Evolutionary conservation across 768 basidiomycete species (phyloP).

Genomic region (Lactarius tabidus): DNA sequence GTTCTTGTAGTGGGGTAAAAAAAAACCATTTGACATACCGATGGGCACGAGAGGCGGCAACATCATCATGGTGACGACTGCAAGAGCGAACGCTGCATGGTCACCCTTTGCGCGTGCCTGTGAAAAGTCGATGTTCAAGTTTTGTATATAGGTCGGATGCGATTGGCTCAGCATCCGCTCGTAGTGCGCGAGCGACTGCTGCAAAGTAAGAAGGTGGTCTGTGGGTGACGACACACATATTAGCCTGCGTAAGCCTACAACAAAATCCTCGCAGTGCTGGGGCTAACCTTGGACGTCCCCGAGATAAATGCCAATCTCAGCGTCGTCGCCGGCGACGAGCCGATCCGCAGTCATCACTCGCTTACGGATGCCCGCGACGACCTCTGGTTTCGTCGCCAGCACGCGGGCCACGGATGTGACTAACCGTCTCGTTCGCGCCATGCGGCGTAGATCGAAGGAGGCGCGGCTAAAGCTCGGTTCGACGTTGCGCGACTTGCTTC

Average conservation of each 20-base stretch:
- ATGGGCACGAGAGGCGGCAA: conserved; percentile 58
- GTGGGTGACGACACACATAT: background rate
- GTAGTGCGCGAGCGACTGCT: conserved; percentile 79
- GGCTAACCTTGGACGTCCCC: conserved; percentile 85
- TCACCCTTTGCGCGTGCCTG: conserved; percentile 60
- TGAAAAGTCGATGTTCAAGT: conserved; percentile 61
- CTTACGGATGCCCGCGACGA: conserved; percentile 76
- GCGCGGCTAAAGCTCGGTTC: conserved; percentile 32
- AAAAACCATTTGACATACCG: conserved; percentile 38
- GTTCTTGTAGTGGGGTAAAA: background rate
- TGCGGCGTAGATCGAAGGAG: conserved; percentile 58
- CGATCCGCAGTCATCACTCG: conserved; percentile 47
- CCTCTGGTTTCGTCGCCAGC: conserved; percentile 76
- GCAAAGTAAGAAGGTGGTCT: conserved; percentile 90
- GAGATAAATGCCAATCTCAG: conserved; percentile 81
- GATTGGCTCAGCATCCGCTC: conserved; percentile 86
- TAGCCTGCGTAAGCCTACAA: conserved; percentile 2
- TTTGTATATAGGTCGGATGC: conserved; percentile 80
- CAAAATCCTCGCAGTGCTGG: background rate
- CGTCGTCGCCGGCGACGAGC: conserved; percentile 43
- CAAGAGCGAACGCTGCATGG: conserved; percentile 60
- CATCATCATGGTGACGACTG: conserved; percentile 61
- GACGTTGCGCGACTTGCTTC: background rate
- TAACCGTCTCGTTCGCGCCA: conserved; percentile 72
- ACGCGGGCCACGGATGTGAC: conserved; percentile 76